Base-by-base conservation (phyloP, 1,284 basidiomycete species). In the Erythrobasidium hasegawianum region DNA sequence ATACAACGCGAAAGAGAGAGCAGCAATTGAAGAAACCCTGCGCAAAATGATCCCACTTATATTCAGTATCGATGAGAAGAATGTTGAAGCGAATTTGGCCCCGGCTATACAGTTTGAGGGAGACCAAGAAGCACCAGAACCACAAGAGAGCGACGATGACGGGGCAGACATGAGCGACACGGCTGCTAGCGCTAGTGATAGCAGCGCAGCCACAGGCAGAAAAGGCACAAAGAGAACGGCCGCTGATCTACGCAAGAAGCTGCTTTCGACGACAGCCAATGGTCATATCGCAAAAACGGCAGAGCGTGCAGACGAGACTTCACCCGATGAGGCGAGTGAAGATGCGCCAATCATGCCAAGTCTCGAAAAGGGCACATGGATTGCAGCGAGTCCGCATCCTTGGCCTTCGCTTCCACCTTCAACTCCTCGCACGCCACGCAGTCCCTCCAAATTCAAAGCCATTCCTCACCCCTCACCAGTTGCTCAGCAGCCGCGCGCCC, bases 21-120 rank as follows among this genome's bases (percentile, higher is more conserved):
- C 88, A 56, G 82, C 84, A 39, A 86, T 97, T 62, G 94, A 97
- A 77, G 82, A 82, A 47, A 93, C 95, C 79, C 79, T 98, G 55
- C 85, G 90, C 41, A 80, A 85, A 20, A 94, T 98, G 77, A 81
- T 97, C 53, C 91, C 92, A 1, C 79, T 86, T 45, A 81, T 97
- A 41, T 90, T 88, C 80, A 86, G 86, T 81, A 83, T 86, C 72
- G 83, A 87, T 43, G 81, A 83, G 26, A 83, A 85, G 16, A 90
- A 91, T 72, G 89, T 93, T 75, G 88, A 90, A 73, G 82, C 83
- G 2, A 60, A 55, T 45, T 14, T 71, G 18, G 71, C 69, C 7
- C 66, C 72, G 14, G 71, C 69, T 11, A 57, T 65, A 8, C 41
- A 38, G 13, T 65, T 65, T 38, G 62, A 69, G 22, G 69, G 73